Evolutionary conservation across 345 rosid genomes (phyloP), one percentile per base, ranked within the genome.

Genomic region (Salix udensis): DNA sequence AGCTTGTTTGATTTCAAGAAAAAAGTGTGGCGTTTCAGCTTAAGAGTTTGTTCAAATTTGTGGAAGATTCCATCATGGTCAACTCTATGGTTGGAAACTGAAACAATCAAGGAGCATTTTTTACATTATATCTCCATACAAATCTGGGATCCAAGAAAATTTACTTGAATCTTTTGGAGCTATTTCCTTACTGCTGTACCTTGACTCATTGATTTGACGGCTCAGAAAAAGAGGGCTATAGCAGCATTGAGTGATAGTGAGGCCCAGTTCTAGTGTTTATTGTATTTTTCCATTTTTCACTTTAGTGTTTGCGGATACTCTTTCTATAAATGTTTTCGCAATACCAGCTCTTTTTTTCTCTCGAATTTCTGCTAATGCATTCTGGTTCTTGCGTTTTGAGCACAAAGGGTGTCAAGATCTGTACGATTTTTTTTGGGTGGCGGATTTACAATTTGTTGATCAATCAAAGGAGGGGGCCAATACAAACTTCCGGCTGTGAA

Each of bases 151-250:
- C 84, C 78, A 69, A 48, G 76, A 66, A 62, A 72, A 30, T 1
- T 18, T 2, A 34, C 44, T 31, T 64, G 44, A 74, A 76, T 30
- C 71, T 73, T 64, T 68, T 65, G 26, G 67, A 61, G 76, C 73
- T 77, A 82, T 83, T 81, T 62, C 77, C 78, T 73, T 81, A 77
- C 83, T 69, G 69, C 46, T 11, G 46, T 11, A 42, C 55, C 36
- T 84, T 88, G 85, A 81, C 84, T 77, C 36, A 1, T 12, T 79
- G 79, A 81, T 84, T 86, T 84, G 85, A 79, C 84, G 70, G 70
- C 80, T 80, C 78, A 37, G 50, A 65, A 64, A 77, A 68, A 64
- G 55, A 67, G 75, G 67, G 78, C 78, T 77, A n/a, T 58, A 67
- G 82, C 71, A 24, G 42, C 66, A 81, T 70, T 42, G 31, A 55